Evolutionary conservation across 352 stramenopile genomes (phyloP).

Genomic region (Thalassiosira livingstoniorum): DNA sequence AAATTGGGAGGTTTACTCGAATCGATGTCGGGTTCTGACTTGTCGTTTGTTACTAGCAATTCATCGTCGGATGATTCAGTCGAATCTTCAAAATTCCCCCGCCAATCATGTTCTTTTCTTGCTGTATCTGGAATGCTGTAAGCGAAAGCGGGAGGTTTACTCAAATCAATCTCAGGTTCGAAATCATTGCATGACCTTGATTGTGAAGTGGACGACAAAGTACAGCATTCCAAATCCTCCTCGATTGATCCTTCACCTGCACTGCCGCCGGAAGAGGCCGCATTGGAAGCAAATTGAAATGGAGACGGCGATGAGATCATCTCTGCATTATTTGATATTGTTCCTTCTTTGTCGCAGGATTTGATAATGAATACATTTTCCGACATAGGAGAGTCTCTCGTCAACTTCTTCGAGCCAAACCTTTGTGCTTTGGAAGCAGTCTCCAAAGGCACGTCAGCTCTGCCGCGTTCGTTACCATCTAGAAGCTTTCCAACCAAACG

Average conservation of each 20-base stretch:
- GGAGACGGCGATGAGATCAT: neutral
- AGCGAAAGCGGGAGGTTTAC: too few species aligned
- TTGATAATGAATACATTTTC: neutral
- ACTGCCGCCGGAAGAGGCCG: neutral
- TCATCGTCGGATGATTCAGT: neutral
- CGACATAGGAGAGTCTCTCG: neutral
- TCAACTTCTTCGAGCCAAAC: neutral
- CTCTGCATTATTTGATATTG: neutral
- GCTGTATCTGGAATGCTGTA: too few species aligned
- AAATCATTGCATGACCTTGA: too few species aligned
- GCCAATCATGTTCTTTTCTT: too few species aligned
- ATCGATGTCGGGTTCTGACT: neutral
- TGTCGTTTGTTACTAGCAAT: neutral
- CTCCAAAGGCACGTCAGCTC: neutral
- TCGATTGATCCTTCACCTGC: neutral
- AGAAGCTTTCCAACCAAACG: conserved; percentile 26
- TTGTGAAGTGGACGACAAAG: too few species aligned
- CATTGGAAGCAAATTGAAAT: neutral
- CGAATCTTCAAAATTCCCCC: too few species aligned
- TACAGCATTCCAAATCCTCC: neutral
- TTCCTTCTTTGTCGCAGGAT: neutral
- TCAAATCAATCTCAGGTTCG: too few species aligned
- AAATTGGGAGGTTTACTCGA: neutral
- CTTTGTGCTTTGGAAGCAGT: neutral
- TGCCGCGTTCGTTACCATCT: neutral